A percentile compares a stretch with the other conserved stretches of the same genome.
phyloP scores from a whole-genome alignment of 257 asterid species.

The Voacanga thouarsii region DNA sequence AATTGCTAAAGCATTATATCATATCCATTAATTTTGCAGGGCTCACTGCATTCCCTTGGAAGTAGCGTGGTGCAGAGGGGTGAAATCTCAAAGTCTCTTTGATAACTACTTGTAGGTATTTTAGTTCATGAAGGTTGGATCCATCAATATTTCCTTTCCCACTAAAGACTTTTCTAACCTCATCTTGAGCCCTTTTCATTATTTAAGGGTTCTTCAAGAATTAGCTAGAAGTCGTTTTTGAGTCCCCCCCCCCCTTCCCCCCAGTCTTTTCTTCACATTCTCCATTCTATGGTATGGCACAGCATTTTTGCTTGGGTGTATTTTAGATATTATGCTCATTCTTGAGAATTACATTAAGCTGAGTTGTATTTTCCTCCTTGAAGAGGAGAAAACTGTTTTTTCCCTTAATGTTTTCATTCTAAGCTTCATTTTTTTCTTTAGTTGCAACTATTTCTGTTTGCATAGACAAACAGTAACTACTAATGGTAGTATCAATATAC shows the following conservation, averaged over 20 bases:
- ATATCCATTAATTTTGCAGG: neutral
- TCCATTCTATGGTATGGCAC: too few relatives aligned
- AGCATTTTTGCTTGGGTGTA: too few relatives aligned
- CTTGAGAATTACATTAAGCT: neutral
- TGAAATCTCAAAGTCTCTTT: slow-evolving; percentile 6
- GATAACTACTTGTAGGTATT: slow-evolving; percentile 2
- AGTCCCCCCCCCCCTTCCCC: too few relatives aligned
- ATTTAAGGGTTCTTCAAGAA: neutral
- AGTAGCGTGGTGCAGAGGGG: slow-evolving; percentile 8
- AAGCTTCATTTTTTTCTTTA: neutral
- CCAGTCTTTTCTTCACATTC: too few relatives aligned
- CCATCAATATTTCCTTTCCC: neutral
- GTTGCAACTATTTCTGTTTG: neutral
- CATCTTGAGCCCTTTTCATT: slow-evolving; percentile 5
- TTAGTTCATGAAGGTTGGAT: neutral
- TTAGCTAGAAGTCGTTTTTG: too few relatives aligned
- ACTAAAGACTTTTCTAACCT: neutral
- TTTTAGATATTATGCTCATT: neutral
- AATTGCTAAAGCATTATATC: slow-evolving; percentile 10
- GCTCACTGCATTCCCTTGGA: slow-evolving; percentile 5
- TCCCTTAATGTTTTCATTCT: too few relatives aligned
- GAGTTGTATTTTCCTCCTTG: neutral
- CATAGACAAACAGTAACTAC: neutral
- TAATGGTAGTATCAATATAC: neutral
- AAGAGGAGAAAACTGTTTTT: too few relatives aligned